A percentile compares a stretch with the other conserved stretches of the same genome.
phyloP scores from a whole-genome alignment of 2,329 filamentous ascomycete species.

The Pyricularia sp. region DNA sequence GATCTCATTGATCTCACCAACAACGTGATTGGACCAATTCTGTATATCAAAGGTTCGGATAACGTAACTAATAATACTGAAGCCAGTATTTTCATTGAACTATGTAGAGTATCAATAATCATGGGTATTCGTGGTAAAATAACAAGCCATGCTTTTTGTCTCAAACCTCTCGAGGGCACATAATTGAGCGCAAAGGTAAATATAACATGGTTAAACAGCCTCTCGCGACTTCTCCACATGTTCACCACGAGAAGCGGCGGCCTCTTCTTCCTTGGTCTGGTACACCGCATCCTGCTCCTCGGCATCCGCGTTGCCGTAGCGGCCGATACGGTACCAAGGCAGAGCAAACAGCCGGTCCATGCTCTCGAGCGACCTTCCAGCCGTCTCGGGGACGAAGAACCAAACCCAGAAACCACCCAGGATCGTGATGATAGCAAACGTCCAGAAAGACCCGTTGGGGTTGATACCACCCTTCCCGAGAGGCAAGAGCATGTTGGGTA shows the following conservation, averaged over 20 bases:
- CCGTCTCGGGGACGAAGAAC: constrained; percentile 56
- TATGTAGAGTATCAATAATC: background rate
- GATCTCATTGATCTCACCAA: too few species aligned
- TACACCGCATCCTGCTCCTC: constrained; percentile 31
- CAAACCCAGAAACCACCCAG: constrained; percentile 58
- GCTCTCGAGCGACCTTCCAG: constrained; percentile 7
- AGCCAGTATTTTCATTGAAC: background rate
- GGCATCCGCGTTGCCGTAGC: constrained; percentile 39
- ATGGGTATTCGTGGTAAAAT: background rate
- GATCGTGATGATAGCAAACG: constrained; percentile 59
- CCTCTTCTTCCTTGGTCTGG: constrained; percentile 15
- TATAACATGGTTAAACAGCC: background rate
- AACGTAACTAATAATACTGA: background rate
- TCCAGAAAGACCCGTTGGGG: constrained; percentile 64
- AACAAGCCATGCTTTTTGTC: background rate
- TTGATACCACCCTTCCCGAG: constrained; percentile 32
- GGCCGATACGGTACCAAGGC: constrained; percentile 65
- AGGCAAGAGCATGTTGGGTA: constrained; percentile 61
- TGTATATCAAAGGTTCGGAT: background rate
- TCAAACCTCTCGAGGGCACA: background rate
- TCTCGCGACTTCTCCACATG: constrained; percentile 3
- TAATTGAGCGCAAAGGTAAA: background rate
- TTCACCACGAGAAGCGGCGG: background rate
- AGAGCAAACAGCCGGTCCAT: constrained; percentile 33
- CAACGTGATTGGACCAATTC: too few species aligned